phyloP scores from a whole-genome alignment of 2,329 filamentous ascomycete species.

The Moelleriella libera region DNA sequence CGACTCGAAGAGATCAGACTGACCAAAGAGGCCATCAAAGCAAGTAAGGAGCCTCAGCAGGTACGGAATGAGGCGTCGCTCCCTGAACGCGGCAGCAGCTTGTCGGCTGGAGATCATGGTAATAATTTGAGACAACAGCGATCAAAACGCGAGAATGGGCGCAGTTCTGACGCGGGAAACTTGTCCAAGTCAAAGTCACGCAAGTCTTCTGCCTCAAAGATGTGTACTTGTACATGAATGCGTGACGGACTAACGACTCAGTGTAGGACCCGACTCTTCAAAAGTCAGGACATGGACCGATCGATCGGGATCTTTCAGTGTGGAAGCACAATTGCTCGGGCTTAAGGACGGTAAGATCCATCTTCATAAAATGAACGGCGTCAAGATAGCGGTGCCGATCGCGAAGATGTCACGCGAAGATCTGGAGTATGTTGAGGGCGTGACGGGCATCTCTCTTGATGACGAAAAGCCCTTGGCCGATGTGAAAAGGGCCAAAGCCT shows the following conservation, averaged over 20 bases:
- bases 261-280: slow-evolving; percentile 60
- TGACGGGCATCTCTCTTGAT: slow-evolving; percentile 79
- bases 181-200: slow-evolving; percentile 54
- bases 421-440: slow-evolving; percentile 82
- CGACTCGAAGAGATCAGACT: slow-evolving; percentile 69
- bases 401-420: slow-evolving; percentile 93
- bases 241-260: not conserved
- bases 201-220: slow-evolving; percentile 27
- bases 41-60: slow-evolving; percentile 41
- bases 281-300: slow-evolving; percentile 93
- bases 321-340: slow-evolving; percentile 91
- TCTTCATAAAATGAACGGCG: slow-evolving; percentile 91
- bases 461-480: slow-evolving; percentile 90
- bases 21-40: slow-evolving; percentile 64
- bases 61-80: slow-evolving; percentile 67
- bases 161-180: slow-evolving; percentile 32
- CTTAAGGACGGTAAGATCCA: slow-evolving; percentile 95
- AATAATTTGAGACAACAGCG: slow-evolving; percentile 59
- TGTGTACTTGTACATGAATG: too few relatives aligned
- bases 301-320: slow-evolving; percentile 87
- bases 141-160: slow-evolving; percentile 53
- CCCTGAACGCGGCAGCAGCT: slow-evolving; percentile 67
- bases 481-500: slow-evolving; percentile 44
- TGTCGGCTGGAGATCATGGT: slow-evolving; percentile 51
- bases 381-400: slow-evolving; percentile 94